A percentile compares a stretch with the other conserved stretches of the same genome.
phyloP scores from a whole-genome alignment of 2,329 filamentous ascomycete species.

The Aspergillus fumigatiaffinis region DNA sequence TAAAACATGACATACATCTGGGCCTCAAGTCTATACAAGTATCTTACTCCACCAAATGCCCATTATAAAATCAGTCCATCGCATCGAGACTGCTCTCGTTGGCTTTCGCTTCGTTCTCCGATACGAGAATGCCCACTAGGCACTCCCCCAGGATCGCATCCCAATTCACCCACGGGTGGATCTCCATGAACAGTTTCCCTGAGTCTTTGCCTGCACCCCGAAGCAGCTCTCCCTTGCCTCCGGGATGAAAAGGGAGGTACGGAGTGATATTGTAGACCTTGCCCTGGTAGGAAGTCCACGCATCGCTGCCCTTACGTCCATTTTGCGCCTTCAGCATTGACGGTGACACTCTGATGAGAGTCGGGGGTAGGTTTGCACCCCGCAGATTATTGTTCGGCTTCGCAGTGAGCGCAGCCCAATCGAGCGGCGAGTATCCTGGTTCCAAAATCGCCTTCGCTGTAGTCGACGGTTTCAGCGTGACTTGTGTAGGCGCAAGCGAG shows the following conservation, averaged over 20 bases:
- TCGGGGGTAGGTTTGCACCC: conserved; percentile 50
- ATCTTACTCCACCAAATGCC: neutral
- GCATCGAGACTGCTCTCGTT: conserved; percentile 47
- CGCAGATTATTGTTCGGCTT: conserved; percentile 63
- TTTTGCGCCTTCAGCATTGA: conserved; percentile 73
- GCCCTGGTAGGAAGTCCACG: conserved; percentile 86
- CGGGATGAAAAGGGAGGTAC: conserved; percentile 86
- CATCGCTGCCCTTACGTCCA: conserved; percentile 77
- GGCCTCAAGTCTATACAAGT: neutral
- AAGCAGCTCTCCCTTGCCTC: conserved; percentile 62
- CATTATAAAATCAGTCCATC: conserved; percentile 52
- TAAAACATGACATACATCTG: neutral
- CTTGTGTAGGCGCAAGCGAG: conserved; percentile 39
- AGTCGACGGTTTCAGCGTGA: conserved; percentile 47
- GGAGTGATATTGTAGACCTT: conserved; percentile 93
- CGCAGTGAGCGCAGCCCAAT: conserved; percentile 80
- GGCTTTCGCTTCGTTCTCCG: conserved; percentile 45
- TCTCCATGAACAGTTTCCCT: conserved; percentile 58
- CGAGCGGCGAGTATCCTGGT: conserved; percentile 90
- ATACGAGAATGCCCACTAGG: conserved; percentile 58
- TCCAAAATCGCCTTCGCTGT: conserved; percentile 53
- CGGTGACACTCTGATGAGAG: conserved; percentile 70
- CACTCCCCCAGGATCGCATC: conserved; percentile 62
- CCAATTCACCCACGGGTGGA: conserved; percentile 67
- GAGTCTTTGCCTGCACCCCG: conserved; percentile 65